Evolutionary conservation across 805 yeast genomes (phyloP).

Genomic region (Candida insectorum): DNA sequence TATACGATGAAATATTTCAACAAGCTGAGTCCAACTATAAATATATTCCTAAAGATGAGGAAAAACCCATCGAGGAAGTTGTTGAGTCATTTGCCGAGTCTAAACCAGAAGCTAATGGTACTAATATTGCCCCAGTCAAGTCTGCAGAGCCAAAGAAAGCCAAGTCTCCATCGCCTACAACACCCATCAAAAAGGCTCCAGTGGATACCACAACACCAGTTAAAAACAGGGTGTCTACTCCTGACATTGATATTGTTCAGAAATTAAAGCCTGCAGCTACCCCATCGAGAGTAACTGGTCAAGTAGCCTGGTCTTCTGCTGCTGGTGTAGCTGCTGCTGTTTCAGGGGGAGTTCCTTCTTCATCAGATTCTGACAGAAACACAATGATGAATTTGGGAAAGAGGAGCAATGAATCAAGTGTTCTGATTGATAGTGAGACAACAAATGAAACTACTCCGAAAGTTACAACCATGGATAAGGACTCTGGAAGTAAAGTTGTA

Average conservation of each 20-base stretch:
- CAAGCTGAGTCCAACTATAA: slow-evolving; percentile 17
- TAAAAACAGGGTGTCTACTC: slow-evolving; percentile 13
- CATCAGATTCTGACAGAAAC: slow-evolving; percentile 6
- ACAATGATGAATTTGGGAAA: slow-evolving; percentile 1
- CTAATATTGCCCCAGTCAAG: not conserved
- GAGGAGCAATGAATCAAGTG: slow-evolving; percentile 2
- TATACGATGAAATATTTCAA: slow-evolving; percentile 40
- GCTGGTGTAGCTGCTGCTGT: slow-evolving; percentile 36
- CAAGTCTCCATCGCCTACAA: not conserved
- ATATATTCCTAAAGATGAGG: slow-evolving; percentile 9
- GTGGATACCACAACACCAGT: slow-evolving; percentile 2
- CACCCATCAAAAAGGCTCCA: not conserved
- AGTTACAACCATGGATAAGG: too few relatives aligned
- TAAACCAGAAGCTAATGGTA: not conserved
- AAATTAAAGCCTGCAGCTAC: slow-evolving; percentile 53
- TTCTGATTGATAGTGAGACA: slow-evolving; percentile 2
- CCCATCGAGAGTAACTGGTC: slow-evolving; percentile 52
- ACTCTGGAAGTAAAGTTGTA: not conserved
- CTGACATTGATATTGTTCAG: slow-evolving; percentile 37
- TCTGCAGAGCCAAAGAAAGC: not conserved
- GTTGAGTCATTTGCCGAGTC: not conserved
- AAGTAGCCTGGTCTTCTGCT: slow-evolving; percentile 55
- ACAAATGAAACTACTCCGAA: slow-evolving; percentile 2
- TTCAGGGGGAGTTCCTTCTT: slow-evolving; percentile 6
- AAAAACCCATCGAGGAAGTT: slow-evolving; percentile 3